A percentile compares a stretch with the other conserved stretches of the same genome.
Conservation (phyloP, 2,329 filamentous ascomycete genomes). For the Stachybotrys elegans region DNA sequence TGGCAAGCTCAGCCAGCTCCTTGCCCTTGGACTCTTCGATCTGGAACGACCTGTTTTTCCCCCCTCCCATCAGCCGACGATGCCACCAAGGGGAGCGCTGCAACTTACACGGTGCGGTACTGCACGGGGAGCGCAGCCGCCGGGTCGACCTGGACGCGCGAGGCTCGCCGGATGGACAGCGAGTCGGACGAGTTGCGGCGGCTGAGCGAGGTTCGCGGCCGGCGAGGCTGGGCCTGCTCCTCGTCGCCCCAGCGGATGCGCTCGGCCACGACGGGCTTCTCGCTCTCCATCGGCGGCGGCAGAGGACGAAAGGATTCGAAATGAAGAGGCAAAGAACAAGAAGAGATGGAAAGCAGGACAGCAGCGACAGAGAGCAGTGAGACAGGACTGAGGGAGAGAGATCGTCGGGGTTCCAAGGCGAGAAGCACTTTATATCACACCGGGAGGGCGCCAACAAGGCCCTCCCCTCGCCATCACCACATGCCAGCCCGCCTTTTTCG, state of each 20-base stretch:
- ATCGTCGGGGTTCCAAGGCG: no score
- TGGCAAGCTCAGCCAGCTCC: conserved; percentile 29
- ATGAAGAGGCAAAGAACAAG: background rate
- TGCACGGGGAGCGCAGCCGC: conserved; percentile 40
- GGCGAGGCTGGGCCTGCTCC: conserved; percentile 20
- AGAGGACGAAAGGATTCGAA: background rate
- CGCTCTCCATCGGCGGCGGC: background rate
- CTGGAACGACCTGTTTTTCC: conserved; percentile 39
- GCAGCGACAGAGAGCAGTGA: no score
- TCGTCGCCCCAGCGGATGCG: conserved; percentile 33
- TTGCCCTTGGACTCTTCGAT: conserved; percentile 50
- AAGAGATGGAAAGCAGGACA: no score
- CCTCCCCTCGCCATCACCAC: no score
- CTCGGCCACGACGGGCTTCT: conserved; percentile 10
- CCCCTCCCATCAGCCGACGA: background rate
- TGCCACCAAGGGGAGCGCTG: no score
- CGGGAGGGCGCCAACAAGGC: no score
- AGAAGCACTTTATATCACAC: no score
- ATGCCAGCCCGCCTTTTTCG: no score
- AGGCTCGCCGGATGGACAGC: conserved; percentile 35
- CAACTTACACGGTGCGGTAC: conserved; percentile 48
- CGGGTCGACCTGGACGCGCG: conserved; percentile 18
- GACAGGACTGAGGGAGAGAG: no score
- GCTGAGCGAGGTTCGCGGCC: conserved; percentile 13
- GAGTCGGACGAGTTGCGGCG: conserved; percentile 27